A percentile compares a stretch with the other conserved stretches of the same genome.
Conservation (phyloP, 352 stramenopile species). For the Phytophthora macrochlamydospora region DNA sequence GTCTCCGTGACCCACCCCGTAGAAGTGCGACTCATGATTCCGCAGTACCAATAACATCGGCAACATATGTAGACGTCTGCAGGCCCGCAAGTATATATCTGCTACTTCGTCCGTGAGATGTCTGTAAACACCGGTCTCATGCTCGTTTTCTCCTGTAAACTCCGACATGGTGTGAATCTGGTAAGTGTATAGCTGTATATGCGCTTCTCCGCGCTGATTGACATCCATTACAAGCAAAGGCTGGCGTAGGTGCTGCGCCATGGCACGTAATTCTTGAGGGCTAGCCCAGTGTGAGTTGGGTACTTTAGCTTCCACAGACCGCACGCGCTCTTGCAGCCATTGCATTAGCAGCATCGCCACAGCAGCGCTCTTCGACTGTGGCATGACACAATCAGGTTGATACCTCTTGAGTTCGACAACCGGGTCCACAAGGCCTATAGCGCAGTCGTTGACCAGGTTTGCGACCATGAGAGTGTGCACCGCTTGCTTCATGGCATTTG, state of each 20-base stretch:
- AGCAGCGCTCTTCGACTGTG: too few species aligned
- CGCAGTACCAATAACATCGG: neutral
- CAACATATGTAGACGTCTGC: neutral
- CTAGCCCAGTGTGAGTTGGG: neutral
- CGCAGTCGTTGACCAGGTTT: neutral
- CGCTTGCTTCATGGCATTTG: neutral
- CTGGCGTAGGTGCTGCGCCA: neutral
- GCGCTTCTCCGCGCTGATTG: neutral
- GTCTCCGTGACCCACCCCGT: neutral
- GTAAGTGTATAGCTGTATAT: neutral
- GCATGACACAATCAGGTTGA: neutral
- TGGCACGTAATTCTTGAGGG: neutral
- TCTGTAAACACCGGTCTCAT: neutral
- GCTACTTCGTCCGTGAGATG: neutral
- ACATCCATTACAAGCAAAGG: neutral
- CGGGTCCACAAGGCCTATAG: neutral
- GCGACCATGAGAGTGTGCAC: neutral
- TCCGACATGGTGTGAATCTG: neutral
- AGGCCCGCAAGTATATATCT: neutral
- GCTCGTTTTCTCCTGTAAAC: neutral
- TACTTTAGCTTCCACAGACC: neutral
- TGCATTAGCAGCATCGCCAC: neutral
- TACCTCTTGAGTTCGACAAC: neutral
- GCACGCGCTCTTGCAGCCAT: neutral
- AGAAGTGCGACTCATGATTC: neutral